Evolutionary conservation across 306 rosid genomes (phyloP).

Genomic region (Lithocarpus polystachyus): DNA sequence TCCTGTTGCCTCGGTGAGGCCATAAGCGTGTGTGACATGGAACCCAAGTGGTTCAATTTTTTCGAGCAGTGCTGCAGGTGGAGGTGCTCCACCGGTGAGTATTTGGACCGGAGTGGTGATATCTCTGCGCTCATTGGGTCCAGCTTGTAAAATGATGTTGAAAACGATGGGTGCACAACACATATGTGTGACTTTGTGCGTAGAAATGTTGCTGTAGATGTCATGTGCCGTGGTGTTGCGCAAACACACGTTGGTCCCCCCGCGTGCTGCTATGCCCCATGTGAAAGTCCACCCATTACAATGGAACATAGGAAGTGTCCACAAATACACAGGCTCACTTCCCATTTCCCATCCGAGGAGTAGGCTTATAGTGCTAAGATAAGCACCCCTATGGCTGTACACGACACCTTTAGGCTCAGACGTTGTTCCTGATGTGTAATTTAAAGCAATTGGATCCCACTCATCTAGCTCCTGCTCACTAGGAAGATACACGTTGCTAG

Average conservation of each 20-base stretch:
- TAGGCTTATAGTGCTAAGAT: slow-evolving; percentile 66
- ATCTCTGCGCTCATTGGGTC: slow-evolving; percentile 18
- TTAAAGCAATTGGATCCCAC: slow-evolving; percentile 71
- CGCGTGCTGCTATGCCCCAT: slow-evolving; percentile 93
- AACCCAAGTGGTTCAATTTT: slow-evolving; percentile 62
- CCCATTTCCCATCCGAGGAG: slow-evolving; percentile 86
- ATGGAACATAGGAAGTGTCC: slow-evolving; percentile 96
- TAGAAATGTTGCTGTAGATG: slow-evolving; percentile 48
- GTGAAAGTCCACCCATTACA: slow-evolving; percentile 98
- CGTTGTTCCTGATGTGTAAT: slow-evolving; percentile 92
- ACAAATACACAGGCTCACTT: slow-evolving; percentile 61
- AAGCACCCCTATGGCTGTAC: slow-evolving; percentile 89
- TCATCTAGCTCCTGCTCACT: slow-evolving; percentile 42
- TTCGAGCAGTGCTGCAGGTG: slow-evolving; percentile 59
- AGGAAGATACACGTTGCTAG: slow-evolving; percentile 1
- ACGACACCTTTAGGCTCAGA: slow-evolving; percentile 89
- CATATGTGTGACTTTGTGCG: slow-evolving; percentile 80
- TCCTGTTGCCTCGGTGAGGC: slow-evolving; percentile 86
- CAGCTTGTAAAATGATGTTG: slow-evolving; percentile 60
- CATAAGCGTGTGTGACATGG: slow-evolving; percentile 89
- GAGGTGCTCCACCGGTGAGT: slow-evolving; percentile 91
- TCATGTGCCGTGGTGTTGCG: slow-evolving; percentile 51
- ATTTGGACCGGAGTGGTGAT: slow-evolving; percentile 43
- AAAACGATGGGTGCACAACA: slow-evolving; percentile 87
- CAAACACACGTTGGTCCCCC: slow-evolving; percentile 78